phyloP scores from a whole-genome alignment of 306 rosid genomes.

The Cicer judaicum region DNA sequence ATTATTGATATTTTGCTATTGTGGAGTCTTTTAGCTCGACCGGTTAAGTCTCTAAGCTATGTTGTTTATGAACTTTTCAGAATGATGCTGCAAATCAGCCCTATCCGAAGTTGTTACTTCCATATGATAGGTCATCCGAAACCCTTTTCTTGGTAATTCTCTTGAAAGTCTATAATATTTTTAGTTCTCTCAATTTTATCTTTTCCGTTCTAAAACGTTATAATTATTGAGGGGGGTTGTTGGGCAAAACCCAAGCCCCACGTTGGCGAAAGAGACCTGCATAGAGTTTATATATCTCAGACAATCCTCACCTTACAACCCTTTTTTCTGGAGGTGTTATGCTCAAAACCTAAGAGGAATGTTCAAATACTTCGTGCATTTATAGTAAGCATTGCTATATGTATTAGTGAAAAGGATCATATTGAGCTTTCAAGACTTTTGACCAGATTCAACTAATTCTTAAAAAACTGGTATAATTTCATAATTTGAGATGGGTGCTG shows the following conservation, averaged over 20 bases:
- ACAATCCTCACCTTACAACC: background rate
- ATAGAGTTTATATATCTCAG: background rate
- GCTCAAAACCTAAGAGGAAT: conserved; percentile 1
- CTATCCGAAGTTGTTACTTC: conserved; percentile 76
- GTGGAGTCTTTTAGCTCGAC: conserved; percentile 21
- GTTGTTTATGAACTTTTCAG: conserved; percentile 58
- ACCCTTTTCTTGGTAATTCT: conserved; percentile 79
- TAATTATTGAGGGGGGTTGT: conserved; percentile 10
- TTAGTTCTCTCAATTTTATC: conserved; percentile 24
- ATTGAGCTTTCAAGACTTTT: conserved; percentile 34
- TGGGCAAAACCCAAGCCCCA: background rate
- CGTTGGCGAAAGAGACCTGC: background rate
- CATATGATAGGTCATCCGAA: conserved; percentile 91
- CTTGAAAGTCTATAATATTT: conserved; percentile 34
- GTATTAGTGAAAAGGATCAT: conserved; percentile 21
- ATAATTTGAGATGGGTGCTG: conserved; percentile 16
- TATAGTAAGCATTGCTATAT: background rate
- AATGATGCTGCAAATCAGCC: conserved; percentile 58
- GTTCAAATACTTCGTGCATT: conserved; percentile 5
- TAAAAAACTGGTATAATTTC: conserved; percentile 15
- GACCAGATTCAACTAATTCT: conserved; percentile 34
- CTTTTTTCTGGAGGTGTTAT: background rate
- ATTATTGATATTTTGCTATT: conserved; percentile 20
- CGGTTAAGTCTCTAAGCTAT: conserved; percentile 35
- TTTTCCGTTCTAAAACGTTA: conserved; percentile 32